Evolutionary conservation across 2,329 filamentous ascomycete species (phyloP), one percentile per base, ranked within the genome.

Genomic region (Purpureocillium takamizusanense): DNA sequence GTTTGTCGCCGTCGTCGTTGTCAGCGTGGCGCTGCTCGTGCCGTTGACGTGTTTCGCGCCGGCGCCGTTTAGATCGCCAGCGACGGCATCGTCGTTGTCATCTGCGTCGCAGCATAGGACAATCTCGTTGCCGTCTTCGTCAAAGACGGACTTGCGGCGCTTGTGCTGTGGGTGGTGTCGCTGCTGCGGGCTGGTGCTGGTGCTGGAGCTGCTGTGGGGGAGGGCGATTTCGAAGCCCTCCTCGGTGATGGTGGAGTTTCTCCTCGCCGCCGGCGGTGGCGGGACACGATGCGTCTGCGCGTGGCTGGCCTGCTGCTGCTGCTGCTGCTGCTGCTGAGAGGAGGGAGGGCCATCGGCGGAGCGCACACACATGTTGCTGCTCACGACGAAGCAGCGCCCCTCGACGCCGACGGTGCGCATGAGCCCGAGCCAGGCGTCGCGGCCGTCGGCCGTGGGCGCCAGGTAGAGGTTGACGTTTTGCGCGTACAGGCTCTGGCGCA

Each of bases 381-480:
- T 87, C 4, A 95, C 65, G 14, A 95, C 88, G 49, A 94, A 89
- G 49, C 86, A 86, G 15, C 89, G 72, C 0, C 88, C 85, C 59
- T 97, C 90, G 38, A 77, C 72, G 3, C 78, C 88, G 7, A 92
- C 70, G 0, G 88, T 94, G 37, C 82, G 74, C 78, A 95, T 83
- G n/a, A 94, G 66, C 0, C 78, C 65, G 17, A 86, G 62, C 90
- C 90, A 97, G 0, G 85, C 79, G 51, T 90, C 84, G 43, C 89
- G 73, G 15, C 72, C 76, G 62, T 95, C 90, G 2, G 89, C 89
- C 1, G 89, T 95, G 0, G 90, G 90, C 0, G 89, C 88, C 2
- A 95, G 76, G 61, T 90, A 95, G 11, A 95, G 65, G 57, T 94
- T 94, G 52, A 95, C 79, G 54, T 94, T 94, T 60, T 95, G 90